phyloP scores from a whole-genome alignment of 805 yeast species.

The Kodamaea kaohsiungensis region DNA sequence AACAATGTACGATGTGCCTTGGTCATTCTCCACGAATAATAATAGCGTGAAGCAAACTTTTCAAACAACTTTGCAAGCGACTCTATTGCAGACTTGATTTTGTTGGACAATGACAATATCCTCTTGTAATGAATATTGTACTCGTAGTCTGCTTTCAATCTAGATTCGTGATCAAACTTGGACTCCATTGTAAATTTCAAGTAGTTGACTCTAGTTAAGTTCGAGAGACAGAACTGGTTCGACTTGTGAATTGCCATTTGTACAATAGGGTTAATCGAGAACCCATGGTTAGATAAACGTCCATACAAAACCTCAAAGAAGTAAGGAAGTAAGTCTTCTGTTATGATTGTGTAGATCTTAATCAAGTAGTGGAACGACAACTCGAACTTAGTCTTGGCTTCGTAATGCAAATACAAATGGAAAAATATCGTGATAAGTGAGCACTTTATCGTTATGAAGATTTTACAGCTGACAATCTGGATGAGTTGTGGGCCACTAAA shows the following conservation, averaged over 20 bases:
- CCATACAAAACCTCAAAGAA: slow-evolving; percentile 14
- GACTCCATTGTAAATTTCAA: slow-evolving; percentile 15
- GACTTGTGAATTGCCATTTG: slow-evolving; percentile 12
- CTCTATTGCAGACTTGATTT: slow-evolving; percentile 11
- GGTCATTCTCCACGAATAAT: slow-evolving; percentile 19
- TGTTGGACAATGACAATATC: slow-evolving; percentile 8
- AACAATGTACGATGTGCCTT: slow-evolving; percentile 43
- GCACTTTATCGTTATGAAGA: slow-evolving; percentile 15
- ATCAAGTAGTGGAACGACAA: slow-evolving; percentile 10
- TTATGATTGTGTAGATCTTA: slow-evolving; percentile 10
- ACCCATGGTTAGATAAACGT: slow-evolving; percentile 9
- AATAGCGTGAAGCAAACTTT: slow-evolving; percentile 10
- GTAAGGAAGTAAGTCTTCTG: slow-evolving; percentile 15
- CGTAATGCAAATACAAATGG: slow-evolving; percentile 15
- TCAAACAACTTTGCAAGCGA: slow-evolving; percentile 12
- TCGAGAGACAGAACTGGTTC: slow-evolving; percentile 18
- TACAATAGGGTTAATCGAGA: slow-evolving; percentile 10
- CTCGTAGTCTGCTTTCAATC: slow-evolving; percentile 12
- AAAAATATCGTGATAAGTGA: slow-evolving; percentile 12
- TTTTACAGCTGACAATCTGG: slow-evolving; percentile 11
- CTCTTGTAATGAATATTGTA: slow-evolving; percentile 11
- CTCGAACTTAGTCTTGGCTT: slow-evolving; percentile 10
- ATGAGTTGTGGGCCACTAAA: slow-evolving; percentile 1
- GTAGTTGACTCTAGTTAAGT: slow-evolving; percentile 20
- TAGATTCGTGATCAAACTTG: slow-evolving; percentile 13